Evolutionary conservation across 176 grass and related monocot species (phyloP).

Genomic region (Oryza brachyantha): DNA sequence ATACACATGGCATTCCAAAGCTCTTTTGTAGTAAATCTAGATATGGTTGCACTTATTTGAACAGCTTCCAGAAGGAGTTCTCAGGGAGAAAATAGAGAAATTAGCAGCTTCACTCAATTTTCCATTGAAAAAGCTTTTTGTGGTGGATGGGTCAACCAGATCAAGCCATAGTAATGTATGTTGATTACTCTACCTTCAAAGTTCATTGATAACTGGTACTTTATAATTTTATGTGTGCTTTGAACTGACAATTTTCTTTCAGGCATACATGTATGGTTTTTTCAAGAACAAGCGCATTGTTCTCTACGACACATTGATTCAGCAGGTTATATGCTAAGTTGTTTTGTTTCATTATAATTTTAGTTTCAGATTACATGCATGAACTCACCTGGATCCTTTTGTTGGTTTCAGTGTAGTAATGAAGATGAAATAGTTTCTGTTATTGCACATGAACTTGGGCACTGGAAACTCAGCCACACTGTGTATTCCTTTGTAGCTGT

Average conservation of each 20-base stretch:
- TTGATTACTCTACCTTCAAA: conserved; percentile 3
- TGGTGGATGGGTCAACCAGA: conserved; percentile 95
- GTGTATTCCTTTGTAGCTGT: conserved; percentile 88
- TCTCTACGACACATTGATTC: conserved; percentile 98
- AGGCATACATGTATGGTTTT: conserved; percentile 99
- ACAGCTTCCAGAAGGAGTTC: conserved; percentile 92
- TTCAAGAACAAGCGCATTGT: conserved; percentile 99
- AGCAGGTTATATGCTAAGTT: conserved; percentile 62
- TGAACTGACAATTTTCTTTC: conserved; percentile 38
- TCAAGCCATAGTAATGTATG: conserved; percentile 99
- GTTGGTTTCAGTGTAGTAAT: conserved; percentile 70
- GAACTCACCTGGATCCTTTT: background rate
- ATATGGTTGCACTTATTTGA: conserved; percentile 28
- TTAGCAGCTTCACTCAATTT: conserved; percentile 91
- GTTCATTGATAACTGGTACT: conserved; percentile 8
- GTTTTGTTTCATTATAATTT: background rate
- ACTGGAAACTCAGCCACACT: conserved; percentile 97
- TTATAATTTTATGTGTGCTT: conserved; percentile 11
- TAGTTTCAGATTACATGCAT: background rate
- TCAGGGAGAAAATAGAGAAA: conserved; percentile 93
- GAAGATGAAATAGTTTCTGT: conserved; percentile 98
- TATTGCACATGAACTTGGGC: conserved; percentile 98
- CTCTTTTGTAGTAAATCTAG: conserved; percentile 13
- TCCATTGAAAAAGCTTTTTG: conserved; percentile 95
- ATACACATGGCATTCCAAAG: background rate